These are phyloP conservation scores for Xylaria grammica DNA, from an alignment of 495 filamentous ascomycete species.

Conservation along the genomic window DNA sequence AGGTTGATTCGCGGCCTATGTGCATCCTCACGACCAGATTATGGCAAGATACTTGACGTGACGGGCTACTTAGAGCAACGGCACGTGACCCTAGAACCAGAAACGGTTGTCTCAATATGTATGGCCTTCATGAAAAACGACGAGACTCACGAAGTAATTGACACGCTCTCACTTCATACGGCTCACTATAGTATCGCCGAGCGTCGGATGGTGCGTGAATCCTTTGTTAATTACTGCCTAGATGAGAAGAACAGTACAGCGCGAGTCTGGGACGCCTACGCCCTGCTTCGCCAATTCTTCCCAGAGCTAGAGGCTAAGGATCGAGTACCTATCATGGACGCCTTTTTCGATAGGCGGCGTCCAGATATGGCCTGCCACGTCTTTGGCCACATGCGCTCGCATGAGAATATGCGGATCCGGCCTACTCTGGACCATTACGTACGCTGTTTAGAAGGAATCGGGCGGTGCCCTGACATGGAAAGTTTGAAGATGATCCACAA, in stretches of 20 bases:
- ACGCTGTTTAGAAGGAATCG: slow-evolving; percentile 76
- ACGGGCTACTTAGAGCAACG: slow-evolving; percentile 77
- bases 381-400: slow-evolving; percentile 87
- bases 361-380: slow-evolving; percentile 82
- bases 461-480: slow-evolving; percentile 64
- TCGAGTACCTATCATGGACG: slow-evolving; percentile 76
- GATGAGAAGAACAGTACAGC: slow-evolving; percentile 64
- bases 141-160: slow-evolving; percentile 74
- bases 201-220: slow-evolving; percentile 64
- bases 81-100: slow-evolving; percentile 66
- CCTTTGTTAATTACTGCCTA: slow-evolving; percentile 68
- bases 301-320: slow-evolving; percentile 67
- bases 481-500: slow-evolving; percentile 79
- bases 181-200: slow-evolving; percentile 67
- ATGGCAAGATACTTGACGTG: slow-evolving; percentile 72
- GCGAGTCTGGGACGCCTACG: slow-evolving; percentile 81
- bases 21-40: slow-evolving; percentile 52
- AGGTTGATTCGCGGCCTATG: slow-evolving; percentile 78
- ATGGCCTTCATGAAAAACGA: slow-evolving; percentile 72
- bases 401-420: slow-evolving; percentile 57
- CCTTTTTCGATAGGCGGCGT: slow-evolving; percentile 77
- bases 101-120: slow-evolving; percentile 74
- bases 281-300: slow-evolving; percentile 76
- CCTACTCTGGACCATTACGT: slow-evolving; percentile 78
- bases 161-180: slow-evolving; percentile 73